These are phyloP conservation scores for Theobroma cacao DNA, from an alignment of 345 rosid species.

Conservation along the genomic window DNA sequence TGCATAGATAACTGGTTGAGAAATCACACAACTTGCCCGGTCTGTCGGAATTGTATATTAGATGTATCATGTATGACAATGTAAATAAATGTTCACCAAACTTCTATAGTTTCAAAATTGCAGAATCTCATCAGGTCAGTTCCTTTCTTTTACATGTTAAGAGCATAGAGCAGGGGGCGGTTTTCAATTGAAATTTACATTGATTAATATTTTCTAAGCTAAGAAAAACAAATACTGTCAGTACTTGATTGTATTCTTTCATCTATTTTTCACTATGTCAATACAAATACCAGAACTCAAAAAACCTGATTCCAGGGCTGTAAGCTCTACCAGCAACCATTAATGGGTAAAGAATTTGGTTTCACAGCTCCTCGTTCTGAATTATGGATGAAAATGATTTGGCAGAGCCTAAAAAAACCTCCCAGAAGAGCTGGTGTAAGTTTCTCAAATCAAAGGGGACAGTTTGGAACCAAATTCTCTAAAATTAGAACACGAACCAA, in stretches of 20 bases:
- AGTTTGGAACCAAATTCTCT: neutral
- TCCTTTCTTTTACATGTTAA: neutral
- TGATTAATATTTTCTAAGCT: neutral
- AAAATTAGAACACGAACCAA: neutral
- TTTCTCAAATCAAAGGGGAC: neutral
- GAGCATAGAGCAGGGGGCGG: too few species aligned
- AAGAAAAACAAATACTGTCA: neutral
- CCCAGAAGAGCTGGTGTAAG: neutral
- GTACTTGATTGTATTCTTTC: neutral
- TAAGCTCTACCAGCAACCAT: neutral
- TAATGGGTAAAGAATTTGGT: neutral
- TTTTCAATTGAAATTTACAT: too few species aligned
- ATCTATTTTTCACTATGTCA: neutral
- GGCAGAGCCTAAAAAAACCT: neutral
- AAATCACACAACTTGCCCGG: slow-evolving; percentile 20
- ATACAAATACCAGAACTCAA: neutral
- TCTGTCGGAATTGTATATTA: slow-evolving; percentile 17
- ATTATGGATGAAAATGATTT: neutral
- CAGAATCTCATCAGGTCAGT: neutral
- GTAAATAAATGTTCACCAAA: neutral
- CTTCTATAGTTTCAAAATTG: neutral
- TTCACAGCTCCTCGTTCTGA: neutral
- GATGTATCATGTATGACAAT: neutral
- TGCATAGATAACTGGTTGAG: slow-evolving; percentile 26
- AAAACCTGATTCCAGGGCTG: neutral